phyloP scores from a whole-genome alignment of 1,284 basidiomycete genomes.

The Sparassis latifolia region DNA sequence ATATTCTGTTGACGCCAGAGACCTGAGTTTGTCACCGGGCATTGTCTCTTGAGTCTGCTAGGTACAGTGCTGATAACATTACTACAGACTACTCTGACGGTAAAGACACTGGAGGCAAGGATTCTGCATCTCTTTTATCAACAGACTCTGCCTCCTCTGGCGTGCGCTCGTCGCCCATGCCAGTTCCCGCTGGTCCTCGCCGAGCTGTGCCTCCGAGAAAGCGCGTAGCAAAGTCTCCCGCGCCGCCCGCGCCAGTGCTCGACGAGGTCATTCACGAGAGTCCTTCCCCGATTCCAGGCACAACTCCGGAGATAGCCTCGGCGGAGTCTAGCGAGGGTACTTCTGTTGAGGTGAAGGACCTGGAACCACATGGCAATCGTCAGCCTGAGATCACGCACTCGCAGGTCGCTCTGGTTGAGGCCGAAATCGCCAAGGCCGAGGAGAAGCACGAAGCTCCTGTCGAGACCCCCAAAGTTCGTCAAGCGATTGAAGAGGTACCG shows the following conservation, averaged over 20 bases:
- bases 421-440: conserved; percentile 8
- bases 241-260: conserved; percentile 18
- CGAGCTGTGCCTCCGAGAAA: conserved; percentile 65
- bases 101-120: conserved; percentile 14
- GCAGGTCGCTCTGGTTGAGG: conserved; percentile 11
- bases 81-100: conserved; percentile 18
- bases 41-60: no score
- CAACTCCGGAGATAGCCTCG: conserved; percentile 4
- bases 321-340: conserved; percentile 4
- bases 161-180: conserved; percentile 51
- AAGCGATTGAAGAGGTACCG: conserved; percentile 1
- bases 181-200: conserved; percentile 63
- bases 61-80: not conserved
- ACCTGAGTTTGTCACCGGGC: no score
- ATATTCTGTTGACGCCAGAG: no score
- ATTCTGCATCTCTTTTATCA: conserved; percentile 27
- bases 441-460: conserved; percentile 6
- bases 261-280: conserved; percentile 16
- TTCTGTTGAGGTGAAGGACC: conserved; percentile 4
- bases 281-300: conserved; percentile 11
- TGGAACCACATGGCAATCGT: conserved; percentile 12
- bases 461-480: not conserved
- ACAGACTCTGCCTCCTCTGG: conserved; percentile 28
- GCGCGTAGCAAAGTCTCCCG: conserved; percentile 41
- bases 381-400: conserved; percentile 12